phyloP scores from a whole-genome alignment of 148 eudicot species.

The Bassia scoparia region DNA sequence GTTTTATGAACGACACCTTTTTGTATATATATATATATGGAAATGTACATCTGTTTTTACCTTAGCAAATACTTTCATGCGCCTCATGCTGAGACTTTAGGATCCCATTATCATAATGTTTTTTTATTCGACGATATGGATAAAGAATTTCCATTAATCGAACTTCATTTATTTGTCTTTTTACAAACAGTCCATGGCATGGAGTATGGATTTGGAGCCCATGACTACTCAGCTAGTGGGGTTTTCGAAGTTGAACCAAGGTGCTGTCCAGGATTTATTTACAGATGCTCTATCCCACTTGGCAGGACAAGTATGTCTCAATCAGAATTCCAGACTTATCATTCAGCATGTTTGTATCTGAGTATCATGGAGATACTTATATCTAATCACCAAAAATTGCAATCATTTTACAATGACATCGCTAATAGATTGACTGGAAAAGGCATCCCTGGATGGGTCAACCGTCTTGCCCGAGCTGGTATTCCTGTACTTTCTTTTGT shows the following conservation, averaged over 20 bases:
- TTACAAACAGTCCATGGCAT: slow-evolving; percentile 61
- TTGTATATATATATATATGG: background rate
- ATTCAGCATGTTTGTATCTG: slow-evolving; percentile 62
- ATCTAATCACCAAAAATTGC: slow-evolving; percentile 79
- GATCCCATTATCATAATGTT: background rate
- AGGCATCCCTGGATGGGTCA: slow-evolving; percentile 85
- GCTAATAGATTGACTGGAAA: slow-evolving; percentile 54
- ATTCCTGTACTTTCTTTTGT: slow-evolving; percentile 16
- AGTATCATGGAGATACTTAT: slow-evolving; percentile 85
- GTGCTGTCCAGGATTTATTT: slow-evolving; percentile 76
- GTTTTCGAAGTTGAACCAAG: slow-evolving; percentile 88
- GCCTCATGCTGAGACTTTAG: background rate
- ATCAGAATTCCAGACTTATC: slow-evolving; percentile 55
- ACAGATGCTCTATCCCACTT: slow-evolving; percentile 56
- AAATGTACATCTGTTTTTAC: background rate
- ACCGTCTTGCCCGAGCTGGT: slow-evolving; percentile 81
- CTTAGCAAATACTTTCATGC: background rate
- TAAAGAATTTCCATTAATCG: background rate
- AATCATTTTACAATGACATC: slow-evolving; percentile 79
- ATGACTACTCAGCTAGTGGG: slow-evolving; percentile 70
- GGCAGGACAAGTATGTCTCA: slow-evolving; percentile 60
- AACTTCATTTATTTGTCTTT: background rate
- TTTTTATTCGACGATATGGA: background rate
- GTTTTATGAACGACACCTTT: background rate
- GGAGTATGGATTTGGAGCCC: slow-evolving; percentile 94